Percentiles rank a stretch among this genome's conserved stretches.
These are phyloP conservation scores for Keithomyces neogunnii DNA, from an alignment of 2,329 filamentous ascomycete genomes.

Conservation along the genomic window DNA sequence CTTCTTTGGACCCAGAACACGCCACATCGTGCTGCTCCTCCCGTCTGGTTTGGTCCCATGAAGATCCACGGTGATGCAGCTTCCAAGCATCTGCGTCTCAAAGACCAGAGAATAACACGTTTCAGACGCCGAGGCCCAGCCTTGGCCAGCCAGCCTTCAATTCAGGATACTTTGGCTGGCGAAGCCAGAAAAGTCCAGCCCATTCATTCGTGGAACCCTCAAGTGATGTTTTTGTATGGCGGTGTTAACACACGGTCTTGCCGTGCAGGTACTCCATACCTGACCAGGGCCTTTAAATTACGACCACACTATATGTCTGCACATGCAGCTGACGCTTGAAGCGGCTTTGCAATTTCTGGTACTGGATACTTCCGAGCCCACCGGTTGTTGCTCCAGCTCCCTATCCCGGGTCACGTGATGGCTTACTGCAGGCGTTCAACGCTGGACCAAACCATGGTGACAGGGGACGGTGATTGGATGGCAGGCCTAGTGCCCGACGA, in stretches of 20 bases:
- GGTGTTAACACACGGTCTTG: too few species aligned
- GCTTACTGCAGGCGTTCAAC: not conserved
- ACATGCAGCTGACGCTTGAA: too few species aligned
- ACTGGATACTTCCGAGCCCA: not conserved
- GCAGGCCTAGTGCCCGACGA: slow-evolving; percentile 12
- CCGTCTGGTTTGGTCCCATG: not conserved
- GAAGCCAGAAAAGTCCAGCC: too few species aligned
- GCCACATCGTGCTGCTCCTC: not conserved
- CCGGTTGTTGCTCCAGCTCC: not conserved
- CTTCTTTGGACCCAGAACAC: not conserved
- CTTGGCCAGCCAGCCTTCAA: not conserved
- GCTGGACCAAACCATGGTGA: slow-evolving; percentile 1
- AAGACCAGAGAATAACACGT: not conserved
- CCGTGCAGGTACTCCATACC: too few species aligned
- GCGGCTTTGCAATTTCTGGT: not conserved
- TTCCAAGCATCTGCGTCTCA: too few species aligned
- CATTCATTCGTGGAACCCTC: too few species aligned
- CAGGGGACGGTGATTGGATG: not conserved
- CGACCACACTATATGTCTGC: too few species aligned
- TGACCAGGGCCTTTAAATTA: too few species aligned
- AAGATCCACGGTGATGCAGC: too few species aligned
- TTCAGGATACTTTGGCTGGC: too few species aligned
- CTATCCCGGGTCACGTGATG: slow-evolving; percentile 6
- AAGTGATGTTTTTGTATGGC: not conserved
- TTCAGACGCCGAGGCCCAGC: not conserved